Percentiles rank a stretch among this genome's conserved stretches.
Evolutionary conservation across 345 rosid genomes (phyloP).

Genomic region (Boechera divaricarpa): DNA sequence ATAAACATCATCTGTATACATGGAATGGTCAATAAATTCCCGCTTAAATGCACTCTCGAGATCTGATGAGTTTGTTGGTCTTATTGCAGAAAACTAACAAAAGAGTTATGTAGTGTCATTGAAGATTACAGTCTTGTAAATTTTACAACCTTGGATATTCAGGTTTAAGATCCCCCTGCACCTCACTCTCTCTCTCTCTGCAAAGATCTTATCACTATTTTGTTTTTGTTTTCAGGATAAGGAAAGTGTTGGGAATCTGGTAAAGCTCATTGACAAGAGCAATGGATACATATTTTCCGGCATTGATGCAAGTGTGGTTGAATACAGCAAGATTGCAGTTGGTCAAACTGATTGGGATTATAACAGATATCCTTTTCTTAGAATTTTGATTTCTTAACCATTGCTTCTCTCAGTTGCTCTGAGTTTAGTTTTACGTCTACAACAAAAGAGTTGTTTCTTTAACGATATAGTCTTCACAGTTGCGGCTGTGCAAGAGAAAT

Average conservation of each 20-base stretch:
- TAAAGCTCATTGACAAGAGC: conserved; percentile 81
- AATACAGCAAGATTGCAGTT: conserved; percentile 89
- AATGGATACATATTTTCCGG: conserved; percentile 88
- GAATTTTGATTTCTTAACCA: neutral
- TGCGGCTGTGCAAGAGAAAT: conserved; percentile 74
- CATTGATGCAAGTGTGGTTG: conserved; percentile 82
- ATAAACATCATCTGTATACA: neutral
- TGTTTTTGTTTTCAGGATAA: conserved; percentile 63
- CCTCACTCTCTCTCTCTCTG: neutral
- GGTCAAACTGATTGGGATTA: conserved; percentile 85
- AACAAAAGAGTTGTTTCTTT: conserved; percentile 36
- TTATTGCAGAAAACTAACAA: conserved; percentile 76
- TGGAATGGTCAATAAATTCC: neutral
- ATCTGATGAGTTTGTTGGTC: conserved; percentile 17
- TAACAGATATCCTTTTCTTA: conserved; percentile 78
- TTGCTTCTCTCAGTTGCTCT: conserved; percentile 9
- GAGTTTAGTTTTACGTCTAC: conserved; percentile 10
- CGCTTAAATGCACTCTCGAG: neutral
- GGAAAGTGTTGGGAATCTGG: conserved; percentile 82
- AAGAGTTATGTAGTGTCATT: conserved; percentile 73
- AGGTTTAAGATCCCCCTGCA: conserved; percentile 49
- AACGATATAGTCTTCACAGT: conserved; percentile 39
- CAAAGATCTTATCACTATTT: neutral
- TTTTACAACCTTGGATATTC: conserved; percentile 87
- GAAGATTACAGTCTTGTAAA: conserved; percentile 72